Base-by-base conservation (phyloP, 345 rosid genomes). In the Bruguiera parviflora region DNA sequence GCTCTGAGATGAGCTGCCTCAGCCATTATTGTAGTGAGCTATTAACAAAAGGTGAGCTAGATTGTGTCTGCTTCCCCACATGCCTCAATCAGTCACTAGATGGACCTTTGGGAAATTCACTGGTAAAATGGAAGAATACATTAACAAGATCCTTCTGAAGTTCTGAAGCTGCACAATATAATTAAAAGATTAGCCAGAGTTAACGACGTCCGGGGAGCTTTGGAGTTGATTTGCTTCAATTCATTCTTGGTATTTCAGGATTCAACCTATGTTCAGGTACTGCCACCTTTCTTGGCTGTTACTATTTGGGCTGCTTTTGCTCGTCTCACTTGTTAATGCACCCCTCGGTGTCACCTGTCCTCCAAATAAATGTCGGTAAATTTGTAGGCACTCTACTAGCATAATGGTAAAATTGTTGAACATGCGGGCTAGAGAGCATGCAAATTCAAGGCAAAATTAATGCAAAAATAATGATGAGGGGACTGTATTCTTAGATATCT, bases 241-340 rank as follows among this genome's bases (percentile, higher is more conserved):
- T 62, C 67, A 66, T 52, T 64, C 47, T 21, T 28, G 4, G 37
- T 67, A 21, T 39, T 64, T 39, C 19, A 28, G 29, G 52, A 29
- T 43, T 46, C 46, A 31, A 63, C 51, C 20, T 24, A 11, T 53
- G 0, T 28, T 63, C 68, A 71, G 74, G 74, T 71, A 57, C 61
- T 71, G 59, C 59, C 4, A 10, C 59, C 28, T 20, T 21, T 10
- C 29, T 43, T 43, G 5, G 16, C 49, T 43, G 49, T 43, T 15
- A 15, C 49, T 13, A 13, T 43, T 43, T 43, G 49, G 49, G 19
- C 49, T 43, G 13, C 18, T 9, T 25, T 55, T 55, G 10, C 10
- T 55, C 0, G 16, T 56, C 10, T 24, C 59, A 8, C 29, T 56
- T 56, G 6, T 56, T 56, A 24, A 24, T 56, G 28, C 59, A 24